Evolutionary conservation across 208 protist genomes (phyloP).

Genomic region (Crithidia sp.): DNA sequence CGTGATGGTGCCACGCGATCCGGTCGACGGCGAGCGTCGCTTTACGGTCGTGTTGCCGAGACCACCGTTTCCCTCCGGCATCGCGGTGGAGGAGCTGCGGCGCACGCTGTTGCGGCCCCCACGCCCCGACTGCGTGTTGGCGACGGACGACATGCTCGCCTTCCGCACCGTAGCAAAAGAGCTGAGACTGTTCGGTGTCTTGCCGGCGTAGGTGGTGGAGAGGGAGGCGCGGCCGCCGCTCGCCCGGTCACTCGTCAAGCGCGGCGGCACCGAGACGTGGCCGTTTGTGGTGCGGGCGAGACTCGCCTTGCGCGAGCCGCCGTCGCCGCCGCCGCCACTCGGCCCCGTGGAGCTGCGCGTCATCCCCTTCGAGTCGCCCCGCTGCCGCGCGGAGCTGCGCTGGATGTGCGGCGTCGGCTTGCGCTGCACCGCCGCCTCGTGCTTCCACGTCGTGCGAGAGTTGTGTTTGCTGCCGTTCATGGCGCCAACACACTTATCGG

Average conservation of each 20-base stretch:
- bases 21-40: conserved; percentile 8
- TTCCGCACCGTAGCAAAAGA: conserved; percentile 18
- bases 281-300: conserved; percentile 8
- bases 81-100: neutral
- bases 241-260: neutral
- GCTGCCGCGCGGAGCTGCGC: conserved; percentile 11
- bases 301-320: conserved; percentile 1
- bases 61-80: conserved; percentile 1
- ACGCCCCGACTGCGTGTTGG: conserved; percentile 9
- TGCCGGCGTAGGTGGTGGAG: conserved; percentile 11
- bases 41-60: neutral
- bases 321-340: neutral
- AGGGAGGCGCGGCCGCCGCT: conserved; percentile 3
- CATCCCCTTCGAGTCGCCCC: neutral
- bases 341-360: neutral
- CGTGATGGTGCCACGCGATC: neutral
- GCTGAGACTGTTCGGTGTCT: conserved; percentile 9
- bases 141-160: conserved; percentile 13
- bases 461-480: conserved; percentile 13
- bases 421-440: conserved; percentile 44
- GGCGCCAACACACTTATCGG: conserved; percentile 33
- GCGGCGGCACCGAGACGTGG: conserved; percentile 23
- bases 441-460: conserved; percentile 31
- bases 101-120: conserved; percentile 6
- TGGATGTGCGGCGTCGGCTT: conserved; percentile 38